These are phyloP conservation scores for Backusella mclennaniae DNA, from an alignment of 192 early-diverging fungal genomes.

Conservation along the genomic window DNA sequence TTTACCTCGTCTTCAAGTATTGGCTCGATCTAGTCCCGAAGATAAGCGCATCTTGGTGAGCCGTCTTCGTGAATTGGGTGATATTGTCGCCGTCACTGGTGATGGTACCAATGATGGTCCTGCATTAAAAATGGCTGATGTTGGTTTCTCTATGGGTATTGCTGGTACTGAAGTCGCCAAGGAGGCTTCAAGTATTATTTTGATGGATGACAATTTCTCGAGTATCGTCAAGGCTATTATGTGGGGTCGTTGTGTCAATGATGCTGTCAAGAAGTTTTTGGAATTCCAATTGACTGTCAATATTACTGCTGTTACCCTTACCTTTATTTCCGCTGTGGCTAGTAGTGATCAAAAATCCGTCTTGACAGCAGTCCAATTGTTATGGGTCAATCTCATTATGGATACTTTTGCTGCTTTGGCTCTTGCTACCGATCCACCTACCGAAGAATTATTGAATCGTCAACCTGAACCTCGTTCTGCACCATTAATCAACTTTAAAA, in stretches of 20 bases:
- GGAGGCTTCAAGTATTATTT: slow-evolving; percentile 93
- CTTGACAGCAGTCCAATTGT: slow-evolving; percentile 90
- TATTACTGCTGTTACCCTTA: slow-evolving; percentile 81
- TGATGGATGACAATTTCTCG: slow-evolving; percentile 98
- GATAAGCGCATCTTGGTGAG: slow-evolving; percentile 95
- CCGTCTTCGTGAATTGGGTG: slow-evolving; percentile 82
- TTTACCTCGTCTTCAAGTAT: slow-evolving; percentile 87
- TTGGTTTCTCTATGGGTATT: slow-evolving; percentile 99
- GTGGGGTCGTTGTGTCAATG: slow-evolving; percentile 96
- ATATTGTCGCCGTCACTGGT: slow-evolving; percentile 97
- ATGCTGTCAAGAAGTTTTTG: slow-evolving; percentile 96
- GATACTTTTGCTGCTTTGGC: slow-evolving; percentile 97
- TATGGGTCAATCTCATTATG: slow-evolving; percentile 99
- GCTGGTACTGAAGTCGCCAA: slow-evolving; percentile 99
- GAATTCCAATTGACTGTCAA: slow-evolving; percentile 99
- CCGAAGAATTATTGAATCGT: slow-evolving; percentile 74
- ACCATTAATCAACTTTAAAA: slow-evolving; percentile 80
- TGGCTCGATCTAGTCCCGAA: slow-evolving; percentile 92
- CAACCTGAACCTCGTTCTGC: slow-evolving; percentile 79
- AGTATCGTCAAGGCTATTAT: slow-evolving; percentile 95
- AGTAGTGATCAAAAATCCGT: slow-evolving; percentile 69
- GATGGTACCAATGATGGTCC: slow-evolving; percentile 99
- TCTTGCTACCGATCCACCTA: slow-evolving; percentile 93
- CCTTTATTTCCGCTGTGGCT: slow-evolving; percentile 72
- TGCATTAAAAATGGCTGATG: slow-evolving; percentile 92